Evolutionary conservation across 768 basidiomycete genomes (phyloP), one percentile per base, ranked within the genome.

Genomic region (Panus rudis): DNA sequence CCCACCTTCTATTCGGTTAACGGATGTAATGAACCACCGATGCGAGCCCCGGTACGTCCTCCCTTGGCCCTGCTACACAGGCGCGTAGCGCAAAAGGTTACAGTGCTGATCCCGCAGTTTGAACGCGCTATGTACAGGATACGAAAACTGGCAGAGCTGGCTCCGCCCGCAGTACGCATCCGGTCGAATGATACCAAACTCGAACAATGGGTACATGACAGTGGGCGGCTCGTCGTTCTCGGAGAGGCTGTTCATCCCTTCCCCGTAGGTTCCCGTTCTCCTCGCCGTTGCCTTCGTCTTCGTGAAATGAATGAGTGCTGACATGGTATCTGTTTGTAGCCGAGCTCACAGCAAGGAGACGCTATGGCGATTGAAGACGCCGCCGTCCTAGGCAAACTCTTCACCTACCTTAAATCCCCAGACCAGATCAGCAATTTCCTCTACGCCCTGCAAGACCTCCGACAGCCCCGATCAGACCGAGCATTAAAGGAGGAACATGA

Each of bases 291-390:
- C 7, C 16, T 8, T 35, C 21, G 8, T 16, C 33, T 35, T 6
- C 7, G 21, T 14, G 6, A 14, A 35, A 35, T n/a, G n/a, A n/a
- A n/a, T n/a, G n/a, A n/a, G n/a, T n/a, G 35, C 25, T 26, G n/a
- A 19, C 27, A 24, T 21, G 25, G 20, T 3, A 35, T 35, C 10
- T 16, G 33, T 11, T 34, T n/a, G 13, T 22, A 66, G 63, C 62
- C 64, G 3, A 59, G 59, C 10, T 44, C 57, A 4, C 51, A 62
- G 5, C 66, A 68, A 43, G 58, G 54, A 10, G 49, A 58, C 6
- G 60, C 61, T 19, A 65, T 67, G 62, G 62, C 58, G 6, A 43
- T 67, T 22, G 68, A 69, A 39, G 68, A 69, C 43, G 65, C 65
- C 4, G 64, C 64, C 7, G 63, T 68, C 3, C 54, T 69, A 8